These are phyloP conservation scores for Stentor roeselii DNA, from an alignment of 73 alveolate genomes.

Conservation along the genomic window DNA sequence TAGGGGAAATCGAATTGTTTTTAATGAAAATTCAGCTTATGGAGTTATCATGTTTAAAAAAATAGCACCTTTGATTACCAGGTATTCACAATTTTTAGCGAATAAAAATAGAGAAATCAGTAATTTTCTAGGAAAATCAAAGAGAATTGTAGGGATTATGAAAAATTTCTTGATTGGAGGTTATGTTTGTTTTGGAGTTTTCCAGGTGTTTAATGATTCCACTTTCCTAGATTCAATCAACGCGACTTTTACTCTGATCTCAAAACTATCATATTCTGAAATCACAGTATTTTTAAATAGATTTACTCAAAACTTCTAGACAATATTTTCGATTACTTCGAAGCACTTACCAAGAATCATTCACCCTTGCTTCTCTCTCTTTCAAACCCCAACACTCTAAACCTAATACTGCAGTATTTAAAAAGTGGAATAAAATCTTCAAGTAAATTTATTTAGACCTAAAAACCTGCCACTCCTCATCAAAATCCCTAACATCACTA, in stretches of 20 bases:
- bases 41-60: conserved; percentile 24
- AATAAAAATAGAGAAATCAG: not conserved
- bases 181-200: conserved; percentile 25
- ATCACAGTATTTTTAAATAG: not conserved
- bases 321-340: not conserved
- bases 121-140: not conserved
- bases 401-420: not conserved
- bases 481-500: not conserved
- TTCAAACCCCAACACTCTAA: not conserved
- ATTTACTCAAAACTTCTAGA: conserved; percentile 10
- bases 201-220: conserved; percentile 11
- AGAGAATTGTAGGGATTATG: not conserved
- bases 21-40: not conserved
- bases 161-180: not conserved
- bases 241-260: not conserved
- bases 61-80: not conserved
- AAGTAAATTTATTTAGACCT: conserved; percentile 12
- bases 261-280: not conserved
- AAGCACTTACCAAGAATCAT: not conserved
- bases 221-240: not conserved
- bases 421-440: not conserved
- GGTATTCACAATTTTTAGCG: not conserved
- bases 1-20: not conserved
- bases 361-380: not conserved
- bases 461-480: not conserved